Conservation (phyloP, 116 monocot genomes). For the Posidonia oceanica region DNA sequence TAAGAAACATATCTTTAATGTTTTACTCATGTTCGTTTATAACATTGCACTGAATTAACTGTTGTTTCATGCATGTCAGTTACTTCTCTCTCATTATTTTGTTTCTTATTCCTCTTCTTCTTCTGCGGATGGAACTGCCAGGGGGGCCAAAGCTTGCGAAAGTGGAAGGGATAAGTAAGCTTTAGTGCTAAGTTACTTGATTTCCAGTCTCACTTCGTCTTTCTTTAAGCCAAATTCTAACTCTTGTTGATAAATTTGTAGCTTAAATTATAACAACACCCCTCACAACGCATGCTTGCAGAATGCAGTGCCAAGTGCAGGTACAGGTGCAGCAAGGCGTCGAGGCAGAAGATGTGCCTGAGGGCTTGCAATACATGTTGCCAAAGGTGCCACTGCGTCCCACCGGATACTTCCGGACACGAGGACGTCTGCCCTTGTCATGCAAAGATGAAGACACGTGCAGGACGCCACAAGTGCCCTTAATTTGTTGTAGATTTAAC, state of each 20-base stretch:
- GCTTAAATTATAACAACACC: too few relatives aligned
- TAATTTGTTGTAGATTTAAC: background rate
- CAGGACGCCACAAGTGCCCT: constrained; percentile 18
- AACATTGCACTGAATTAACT: too few relatives aligned
- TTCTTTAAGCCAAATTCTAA: too few relatives aligned
- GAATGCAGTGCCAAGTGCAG: constrained; percentile 2
- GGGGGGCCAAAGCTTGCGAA: background rate
- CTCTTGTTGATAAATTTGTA: too few relatives aligned
- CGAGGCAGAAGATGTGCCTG: constrained; percentile 15
- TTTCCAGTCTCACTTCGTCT: too few relatives aligned
- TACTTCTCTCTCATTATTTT: too few relatives aligned
- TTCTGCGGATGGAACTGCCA: background rate
- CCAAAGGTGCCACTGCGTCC: constrained; percentile 17
- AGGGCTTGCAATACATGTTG: constrained; percentile 17
- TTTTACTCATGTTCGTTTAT: too few relatives aligned
- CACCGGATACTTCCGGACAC: constrained; percentile 15
- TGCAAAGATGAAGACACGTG: constrained; percentile 14
- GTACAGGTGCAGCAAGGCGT: constrained; percentile 13
- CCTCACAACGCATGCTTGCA: background rate
- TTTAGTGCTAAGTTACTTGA: too few relatives aligned
- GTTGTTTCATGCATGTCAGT: too few relatives aligned
- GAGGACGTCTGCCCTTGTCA: constrained; percentile 4
- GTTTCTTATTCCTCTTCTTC: too few relatives aligned
- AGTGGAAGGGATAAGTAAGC: background rate
- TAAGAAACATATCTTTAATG: too few relatives aligned